A percentile compares a stretch with the other conserved stretches of the same genome.
phyloP scores from a whole-genome alignment of 2,329 filamentous ascomycete genomes.

The Ascochyta viciae-villosae region DNA sequence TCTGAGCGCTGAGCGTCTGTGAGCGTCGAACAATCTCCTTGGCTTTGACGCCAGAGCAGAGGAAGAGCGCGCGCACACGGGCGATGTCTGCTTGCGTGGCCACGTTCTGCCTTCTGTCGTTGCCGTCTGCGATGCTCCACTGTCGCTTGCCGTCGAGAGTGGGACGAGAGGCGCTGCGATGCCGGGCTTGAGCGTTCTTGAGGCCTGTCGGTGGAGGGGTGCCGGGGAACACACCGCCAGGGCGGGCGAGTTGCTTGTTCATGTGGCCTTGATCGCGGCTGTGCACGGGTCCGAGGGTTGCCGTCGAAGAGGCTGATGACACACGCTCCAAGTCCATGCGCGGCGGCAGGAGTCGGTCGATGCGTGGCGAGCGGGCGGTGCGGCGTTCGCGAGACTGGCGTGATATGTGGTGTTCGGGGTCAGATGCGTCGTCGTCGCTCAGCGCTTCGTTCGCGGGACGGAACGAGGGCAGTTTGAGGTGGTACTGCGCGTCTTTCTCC shows the following conservation, averaged over 20 bases:
- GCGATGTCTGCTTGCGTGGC: conserved; percentile 73
- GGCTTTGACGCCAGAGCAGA: conserved; percentile 89
- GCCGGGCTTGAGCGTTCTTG: conserved; percentile 22
- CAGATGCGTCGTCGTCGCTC: conserved; percentile 37
- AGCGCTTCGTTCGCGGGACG: conserved; percentile 38
- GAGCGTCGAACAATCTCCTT: conserved; percentile 77
- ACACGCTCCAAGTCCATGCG: conserved; percentile 55
- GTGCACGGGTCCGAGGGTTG: conserved; percentile 31
- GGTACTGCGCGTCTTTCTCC: conserved; percentile 36
- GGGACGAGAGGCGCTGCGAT: conserved; percentile 43
- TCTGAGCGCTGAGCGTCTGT: conserved; percentile 51
- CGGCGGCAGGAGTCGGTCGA: conserved; percentile 57
- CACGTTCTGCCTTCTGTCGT: conserved; percentile 25
- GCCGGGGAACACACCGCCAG: conserved; percentile 38
- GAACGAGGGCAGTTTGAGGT: conserved; percentile 47
- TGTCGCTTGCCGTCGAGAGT: conserved; percentile 55
- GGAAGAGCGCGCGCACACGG: conserved; percentile 76
- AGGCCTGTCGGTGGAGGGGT: conserved; percentile 42
- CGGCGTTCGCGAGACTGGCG: conserved; percentile 50
- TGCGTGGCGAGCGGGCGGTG: conserved; percentile 50
- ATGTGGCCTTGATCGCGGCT: conserved; percentile 37
- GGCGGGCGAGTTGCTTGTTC: conserved; percentile 39
- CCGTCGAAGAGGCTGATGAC: conserved; percentile 31
- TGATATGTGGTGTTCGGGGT: conserved; percentile 49
- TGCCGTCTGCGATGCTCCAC: conserved; percentile 64